Percentiles rank a stretch among this genome's conserved stretches.
Evolutionary conservation across 1,284 basidiomycete genomes (phyloP).

Genomic region (Rugosomyces carneus): DNA sequence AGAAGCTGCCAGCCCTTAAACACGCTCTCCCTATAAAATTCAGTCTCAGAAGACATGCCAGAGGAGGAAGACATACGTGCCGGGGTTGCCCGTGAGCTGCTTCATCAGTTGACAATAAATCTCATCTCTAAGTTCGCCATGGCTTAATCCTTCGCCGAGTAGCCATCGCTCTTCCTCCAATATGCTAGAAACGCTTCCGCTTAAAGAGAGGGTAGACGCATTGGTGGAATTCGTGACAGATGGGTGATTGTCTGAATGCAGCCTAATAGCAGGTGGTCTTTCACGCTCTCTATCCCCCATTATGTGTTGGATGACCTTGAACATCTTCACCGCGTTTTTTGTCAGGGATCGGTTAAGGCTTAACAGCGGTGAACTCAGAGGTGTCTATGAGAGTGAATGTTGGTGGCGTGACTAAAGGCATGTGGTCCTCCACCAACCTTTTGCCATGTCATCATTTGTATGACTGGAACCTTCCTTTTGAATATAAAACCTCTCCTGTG

Average conservation of each 20-base stretch:
- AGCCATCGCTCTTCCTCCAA: conserved; percentile 86
- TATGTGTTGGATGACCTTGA: conserved; percentile 84
- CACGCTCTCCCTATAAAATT: conserved; percentile 58
- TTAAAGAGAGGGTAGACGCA: conserved; percentile 49
- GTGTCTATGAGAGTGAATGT: conserved; percentile 32
- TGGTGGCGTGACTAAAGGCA: conserved; percentile 4
- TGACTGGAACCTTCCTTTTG: conserved; percentile 70
- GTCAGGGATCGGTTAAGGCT: conserved; percentile 60
- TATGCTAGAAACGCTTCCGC: conserved; percentile 35
- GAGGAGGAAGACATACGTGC: conserved; percentile 37
- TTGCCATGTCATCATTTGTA: conserved; percentile 87
- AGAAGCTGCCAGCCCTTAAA: conserved; percentile 91
- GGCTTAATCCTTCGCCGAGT: conserved; percentile 67
- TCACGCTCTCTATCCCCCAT: conserved; percentile 88
- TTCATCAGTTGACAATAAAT: conserved; percentile 91
- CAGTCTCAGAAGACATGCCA: not conserved
- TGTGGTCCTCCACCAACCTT: conserved; percentile 39
- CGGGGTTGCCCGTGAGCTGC: conserved; percentile 80
- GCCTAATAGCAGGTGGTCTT: conserved; percentile 38
- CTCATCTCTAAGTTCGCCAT: conserved; percentile 84
- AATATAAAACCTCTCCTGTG: conserved; percentile 83
- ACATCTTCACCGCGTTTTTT: conserved; percentile 75
- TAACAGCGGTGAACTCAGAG: conserved; percentile 70
- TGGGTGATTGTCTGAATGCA: conserved; percentile 33
- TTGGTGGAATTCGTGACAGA: conserved; percentile 39